Percentiles rank a stretch among this genome's conserved stretches.
These are phyloP conservation scores for Nymphaea thermarum DNA, from an alignment of 164 flowering plant species.

Conservation along the genomic window DNA sequence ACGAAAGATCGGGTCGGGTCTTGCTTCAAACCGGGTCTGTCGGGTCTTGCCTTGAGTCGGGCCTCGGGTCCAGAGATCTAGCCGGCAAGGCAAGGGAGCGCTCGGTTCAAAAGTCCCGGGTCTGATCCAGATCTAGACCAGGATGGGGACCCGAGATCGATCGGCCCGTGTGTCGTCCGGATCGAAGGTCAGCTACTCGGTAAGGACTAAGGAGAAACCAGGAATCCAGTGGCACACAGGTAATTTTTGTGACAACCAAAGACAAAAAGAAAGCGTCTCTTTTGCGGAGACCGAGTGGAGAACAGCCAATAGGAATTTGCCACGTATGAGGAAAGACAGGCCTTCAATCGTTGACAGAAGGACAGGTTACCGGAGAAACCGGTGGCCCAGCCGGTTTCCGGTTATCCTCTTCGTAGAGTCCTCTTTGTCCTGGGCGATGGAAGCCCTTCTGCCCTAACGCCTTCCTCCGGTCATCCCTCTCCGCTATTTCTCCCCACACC, in stretches of 20 bases:
- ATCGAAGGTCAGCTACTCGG: not conserved
- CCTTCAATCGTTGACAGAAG: not conserved
- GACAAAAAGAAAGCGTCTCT: not conserved
- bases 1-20: no score
- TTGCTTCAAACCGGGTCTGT: no score
- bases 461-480: not conserved
- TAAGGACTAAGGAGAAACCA: no score
- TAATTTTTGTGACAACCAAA: no score
- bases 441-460: not conserved
- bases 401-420: not conserved
- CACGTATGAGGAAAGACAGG: not conserved
- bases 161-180: not conserved
- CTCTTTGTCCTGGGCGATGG: not conserved
- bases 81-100: no score
- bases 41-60: no score
- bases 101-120: not conserved
- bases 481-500: no score
- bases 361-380: not conserved
- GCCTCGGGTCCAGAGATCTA: no score
- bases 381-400: not conserved
- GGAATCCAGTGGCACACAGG: not conserved
- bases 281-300: not conserved
- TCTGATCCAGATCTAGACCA: not conserved
- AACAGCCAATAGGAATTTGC: not conserved
- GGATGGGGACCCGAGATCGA: not conserved